A percentile compares a stretch with the other conserved stretches of the same genome.
Conservation (phyloP, 1,139 yeast species). For the Diutina catenulata region DNA sequence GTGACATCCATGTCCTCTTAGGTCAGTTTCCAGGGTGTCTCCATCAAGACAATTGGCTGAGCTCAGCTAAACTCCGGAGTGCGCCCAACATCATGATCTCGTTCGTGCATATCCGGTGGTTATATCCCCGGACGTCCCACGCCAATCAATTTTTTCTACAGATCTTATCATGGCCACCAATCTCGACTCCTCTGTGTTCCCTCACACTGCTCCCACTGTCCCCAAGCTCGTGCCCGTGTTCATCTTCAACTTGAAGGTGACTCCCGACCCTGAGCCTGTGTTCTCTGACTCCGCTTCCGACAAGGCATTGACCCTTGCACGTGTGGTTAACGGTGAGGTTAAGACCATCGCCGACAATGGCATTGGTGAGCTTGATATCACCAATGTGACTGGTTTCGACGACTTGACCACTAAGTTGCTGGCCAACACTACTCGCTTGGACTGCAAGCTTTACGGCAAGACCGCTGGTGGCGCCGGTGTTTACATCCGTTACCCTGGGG, state of each 20-base stretch:
- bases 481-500: slow-evolving; percentile 33
- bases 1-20: no score
- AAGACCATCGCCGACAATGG: not conserved
- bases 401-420: slow-evolving; percentile 25
- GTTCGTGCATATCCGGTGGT: no score
- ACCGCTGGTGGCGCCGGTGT: slow-evolving; percentile 29
- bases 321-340: not conserved
- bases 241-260: not conserved
- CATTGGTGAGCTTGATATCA: slow-evolving; percentile 1
- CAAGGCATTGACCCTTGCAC: not conserved
- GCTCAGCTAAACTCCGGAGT: no score
- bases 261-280: not conserved
- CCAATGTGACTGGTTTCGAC: slow-evolving; percentile 26
- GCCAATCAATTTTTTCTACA: no score
- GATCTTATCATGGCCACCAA: no score
- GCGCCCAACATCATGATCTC: no score
- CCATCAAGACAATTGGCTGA: no score
- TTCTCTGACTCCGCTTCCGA: not conserved
- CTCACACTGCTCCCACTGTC: not conserved
- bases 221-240: slow-evolving; percentile 5
- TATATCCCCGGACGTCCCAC: no score
- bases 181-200: not conserved
- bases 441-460: slow-evolving; percentile 37
- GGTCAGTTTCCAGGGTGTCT: no score
- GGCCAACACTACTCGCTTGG: slow-evolving; percentile 25